Evolutionary conservation across 2,329 filamentous ascomycete genomes (phyloP).

Genomic region (Zalaria sp.): DNA sequence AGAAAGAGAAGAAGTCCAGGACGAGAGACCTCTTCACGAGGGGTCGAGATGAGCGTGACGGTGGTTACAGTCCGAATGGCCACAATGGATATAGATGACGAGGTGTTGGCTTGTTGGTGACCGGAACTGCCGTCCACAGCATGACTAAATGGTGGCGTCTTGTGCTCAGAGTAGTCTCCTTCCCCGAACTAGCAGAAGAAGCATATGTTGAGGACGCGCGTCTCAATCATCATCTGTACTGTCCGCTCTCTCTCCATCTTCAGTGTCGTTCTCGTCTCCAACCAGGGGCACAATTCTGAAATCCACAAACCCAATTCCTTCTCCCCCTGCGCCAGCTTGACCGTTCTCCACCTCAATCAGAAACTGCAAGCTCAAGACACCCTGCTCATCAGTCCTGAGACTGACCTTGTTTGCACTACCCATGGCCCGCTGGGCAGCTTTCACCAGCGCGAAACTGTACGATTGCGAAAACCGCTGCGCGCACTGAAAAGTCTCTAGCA

Average conservation of each 20-base stretch:
- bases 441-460: conserved; percentile 80
- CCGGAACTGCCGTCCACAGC: too few species aligned
- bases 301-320: conserved; percentile 57
- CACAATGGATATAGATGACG: too few species aligned
- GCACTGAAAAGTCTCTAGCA: conserved; percentile 65
- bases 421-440: conserved; percentile 85
- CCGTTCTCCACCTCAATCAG: conserved; percentile 69
- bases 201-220: too few species aligned
- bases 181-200: too few species aligned
- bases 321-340: conserved; percentile 7
- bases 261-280: conserved; percentile 41
- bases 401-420: conserved; percentile 83
- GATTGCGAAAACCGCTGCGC: conserved; percentile 44
- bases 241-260: conserved; percentile 13
- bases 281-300: conserved; percentile 69
- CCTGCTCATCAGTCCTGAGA: conserved; percentile 72
- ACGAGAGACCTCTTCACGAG: too few species aligned
- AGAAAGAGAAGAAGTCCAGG: too few species aligned
- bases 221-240: not conserved
- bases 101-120: too few species aligned
- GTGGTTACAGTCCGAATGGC: too few species aligned
- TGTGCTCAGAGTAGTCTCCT: too few species aligned
- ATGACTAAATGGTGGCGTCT: too few species aligned
- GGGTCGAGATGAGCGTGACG: too few species aligned
- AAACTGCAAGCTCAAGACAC: conserved; percentile 87